Base-by-base conservation (phyloP, 371 early-diverging fungal species). In the Conidiobolus coronatus region DNA sequence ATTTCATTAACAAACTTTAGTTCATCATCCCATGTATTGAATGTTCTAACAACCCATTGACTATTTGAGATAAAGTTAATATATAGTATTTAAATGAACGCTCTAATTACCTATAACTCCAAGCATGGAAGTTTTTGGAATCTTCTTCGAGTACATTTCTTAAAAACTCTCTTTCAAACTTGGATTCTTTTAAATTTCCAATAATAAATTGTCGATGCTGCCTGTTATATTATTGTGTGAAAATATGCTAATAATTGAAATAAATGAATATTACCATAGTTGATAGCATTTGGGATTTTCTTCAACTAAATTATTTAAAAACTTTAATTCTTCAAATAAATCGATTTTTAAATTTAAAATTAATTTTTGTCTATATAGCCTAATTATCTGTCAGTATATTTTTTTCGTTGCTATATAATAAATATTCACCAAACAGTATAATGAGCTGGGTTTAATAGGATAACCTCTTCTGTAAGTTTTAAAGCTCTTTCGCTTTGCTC, bases 71-170 rank as follows among this genome's bases (percentile, higher is more conserved):
- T 17, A 46, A 8, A 21, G 33, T 2, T 42, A 22, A 42, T 15
- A 11, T 29, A 39, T 39, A 14, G 40, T n/a, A 41, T 19, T 45
- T 13, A 45, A 13, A 9, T 34, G 29, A 29, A 29, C 9, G 9
- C 6, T 13, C 3, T 33, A 33, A 40, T 19, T 52, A 73, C 72
- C 82, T 59, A 58, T 86, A 91, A 0, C 81, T 67, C 97, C 97
- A 96, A 2, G 86, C 88, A 61, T 96, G 97, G 58, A 92, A 93
- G 57, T 96, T 96, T 56, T 96, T 96, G n/a, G 86, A 67, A 50
- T 94, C 97, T 8, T 69, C 67, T 33, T 66, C 73, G 22, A 95
- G 53, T 17, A 82, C 66, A 2, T 47, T 36, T 36, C 75, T 71
- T 36, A 88, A 64, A 48, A 86, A 87, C 2, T 58, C 59, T 33